Conservation (phyloP, 2,329 filamentous ascomycete species). For the Penicillium sp. region DNA sequence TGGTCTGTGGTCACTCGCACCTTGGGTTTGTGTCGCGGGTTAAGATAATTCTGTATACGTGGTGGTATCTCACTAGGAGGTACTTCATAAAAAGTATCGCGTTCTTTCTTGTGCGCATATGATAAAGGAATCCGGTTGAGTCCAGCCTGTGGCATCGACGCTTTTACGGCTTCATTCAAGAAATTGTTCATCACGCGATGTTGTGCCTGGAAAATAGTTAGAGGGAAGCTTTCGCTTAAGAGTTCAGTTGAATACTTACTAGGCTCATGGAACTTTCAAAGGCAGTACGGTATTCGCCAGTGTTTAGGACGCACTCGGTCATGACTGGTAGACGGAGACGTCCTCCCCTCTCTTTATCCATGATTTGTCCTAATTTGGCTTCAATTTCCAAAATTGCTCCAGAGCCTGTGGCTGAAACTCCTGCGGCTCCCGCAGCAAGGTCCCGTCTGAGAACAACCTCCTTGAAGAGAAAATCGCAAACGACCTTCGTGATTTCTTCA, state of each 20-base stretch:
- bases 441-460: slow-evolving; percentile 67
- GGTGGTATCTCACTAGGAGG: slow-evolving; percentile 61
- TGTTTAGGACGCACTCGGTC: slow-evolving; percentile 66
- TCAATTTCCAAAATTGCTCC: slow-evolving; percentile 85
- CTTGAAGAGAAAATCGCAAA: slow-evolving; percentile 78
- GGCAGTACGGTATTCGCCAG: slow-evolving; percentile 50
- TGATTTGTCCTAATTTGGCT: slow-evolving; percentile 81
- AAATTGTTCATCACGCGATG: slow-evolving; percentile 81
- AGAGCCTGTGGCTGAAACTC: slow-evolving; percentile 56
- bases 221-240: neutral
- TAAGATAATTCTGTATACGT: slow-evolving; percentile 59
- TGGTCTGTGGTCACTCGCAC: slow-evolving; percentile 75
- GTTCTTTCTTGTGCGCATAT: slow-evolving; percentile 78
- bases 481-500: slow-evolving; percentile 67
- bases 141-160: slow-evolving; percentile 41
- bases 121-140: slow-evolving; percentile 48
- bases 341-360: slow-evolving; percentile 67
- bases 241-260: slow-evolving; percentile 49
- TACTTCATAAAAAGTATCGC: slow-evolving; percentile 79
- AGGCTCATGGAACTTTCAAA: slow-evolving; percentile 91
- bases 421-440: slow-evolving; percentile 50
- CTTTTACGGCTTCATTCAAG: slow-evolving; percentile 66
- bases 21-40: slow-evolving; percentile 56
- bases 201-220: slow-evolving; percentile 57
- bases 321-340: slow-evolving; percentile 64